Conservation (phyloP, 495 filamentous ascomycete species). For the Penicillium lagena region DNA sequence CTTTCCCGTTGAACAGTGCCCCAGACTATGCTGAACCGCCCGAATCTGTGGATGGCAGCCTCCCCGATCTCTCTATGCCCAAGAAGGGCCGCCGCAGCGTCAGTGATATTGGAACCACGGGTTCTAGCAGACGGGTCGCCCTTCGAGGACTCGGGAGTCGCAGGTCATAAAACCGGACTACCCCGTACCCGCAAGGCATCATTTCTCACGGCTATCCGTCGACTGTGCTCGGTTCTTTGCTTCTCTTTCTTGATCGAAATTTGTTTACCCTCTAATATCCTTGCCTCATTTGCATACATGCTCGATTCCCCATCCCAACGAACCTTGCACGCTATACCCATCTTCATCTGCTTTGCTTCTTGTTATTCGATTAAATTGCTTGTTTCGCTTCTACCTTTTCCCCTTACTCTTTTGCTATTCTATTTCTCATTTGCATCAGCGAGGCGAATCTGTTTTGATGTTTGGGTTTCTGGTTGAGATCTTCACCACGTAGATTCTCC, state of each 20-base stretch:
- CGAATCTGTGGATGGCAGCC: conserved; percentile 5
- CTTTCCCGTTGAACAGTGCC: conserved; percentile 4
- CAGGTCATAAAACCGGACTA: conserved; percentile 7
- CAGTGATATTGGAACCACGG: conserved; percentile 32
- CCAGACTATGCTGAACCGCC: neutral
- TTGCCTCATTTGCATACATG: neutral
- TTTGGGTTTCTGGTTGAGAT: conserved; percentile 10
- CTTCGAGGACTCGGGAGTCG: conserved; percentile 29
- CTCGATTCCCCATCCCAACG: neutral
- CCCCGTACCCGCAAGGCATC: neutral
- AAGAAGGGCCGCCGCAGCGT: conserved; percentile 28
- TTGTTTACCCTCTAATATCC: no score
- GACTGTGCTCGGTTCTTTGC: neutral
- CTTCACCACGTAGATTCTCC: neutral
- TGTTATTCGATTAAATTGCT: neutral
- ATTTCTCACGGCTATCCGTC: no score
- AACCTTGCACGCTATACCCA: no score
- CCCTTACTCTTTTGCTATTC: neutral
- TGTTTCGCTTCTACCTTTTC: conserved; percentile 1
- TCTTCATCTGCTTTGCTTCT: no score
- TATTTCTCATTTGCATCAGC: conserved; percentile 25
- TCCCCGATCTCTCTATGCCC: conserved; percentile 11
- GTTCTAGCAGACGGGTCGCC: conserved; percentile 31
- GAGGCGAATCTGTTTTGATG: conserved; percentile 13
- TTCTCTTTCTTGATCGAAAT: neutral